phyloP scores from a whole-genome alignment of 805 yeast genomes.

The Ogataea nitratoaversa region DNA sequence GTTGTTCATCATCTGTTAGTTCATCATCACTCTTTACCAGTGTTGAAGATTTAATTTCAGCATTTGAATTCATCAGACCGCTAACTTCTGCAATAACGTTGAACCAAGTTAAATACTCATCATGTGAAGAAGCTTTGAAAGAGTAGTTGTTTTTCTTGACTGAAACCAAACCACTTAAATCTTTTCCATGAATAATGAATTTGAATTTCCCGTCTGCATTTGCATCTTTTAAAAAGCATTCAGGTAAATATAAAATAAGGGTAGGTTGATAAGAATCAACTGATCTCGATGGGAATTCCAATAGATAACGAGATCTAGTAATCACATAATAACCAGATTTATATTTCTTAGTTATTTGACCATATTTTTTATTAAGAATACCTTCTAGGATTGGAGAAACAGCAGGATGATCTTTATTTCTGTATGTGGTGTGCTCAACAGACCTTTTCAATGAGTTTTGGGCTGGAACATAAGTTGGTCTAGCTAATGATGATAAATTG shows the following conservation, averaged over 20 bases:
- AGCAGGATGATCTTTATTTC: slow-evolving; percentile 36
- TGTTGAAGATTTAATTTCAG: slow-evolving; percentile 3
- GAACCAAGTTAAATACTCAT: slow-evolving; percentile 45
- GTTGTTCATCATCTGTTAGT: slow-evolving; percentile 2
- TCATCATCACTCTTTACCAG: slow-evolving; percentile 4
- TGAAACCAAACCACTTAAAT: slow-evolving; percentile 26
- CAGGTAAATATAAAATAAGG: slow-evolving; percentile 43
- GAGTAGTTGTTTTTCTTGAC: slow-evolving; percentile 28
- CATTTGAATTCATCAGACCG: slow-evolving; percentile 21
- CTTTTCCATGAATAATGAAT: slow-evolving; percentile 42
- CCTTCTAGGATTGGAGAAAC: slow-evolving; percentile 47
- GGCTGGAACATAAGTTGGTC: slow-evolving; percentile 8
- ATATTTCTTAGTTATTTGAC: slow-evolving; percentile 38
- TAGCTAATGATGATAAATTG: slow-evolving; percentile 1
- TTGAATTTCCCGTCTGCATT: slow-evolving; percentile 34
- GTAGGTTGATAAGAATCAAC: slow-evolving; percentile 41
- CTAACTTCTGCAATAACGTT: slow-evolving; percentile 31
- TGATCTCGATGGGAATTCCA: slow-evolving; percentile 44
- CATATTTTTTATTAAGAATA: slow-evolving; percentile 40
- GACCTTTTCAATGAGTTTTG: slow-evolving; percentile 31
- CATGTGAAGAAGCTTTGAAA: slow-evolving; percentile 41
- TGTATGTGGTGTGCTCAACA: slow-evolving; percentile 32
- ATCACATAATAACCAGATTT: slow-evolving; percentile 44
- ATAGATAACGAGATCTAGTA: slow-evolving; percentile 40
- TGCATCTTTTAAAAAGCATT: slow-evolving; percentile 33